These are phyloP conservation scores for Jamesozyma jinghongensis DNA, from an alignment of 805 yeast genomes.

Conservation along the genomic window DNA sequence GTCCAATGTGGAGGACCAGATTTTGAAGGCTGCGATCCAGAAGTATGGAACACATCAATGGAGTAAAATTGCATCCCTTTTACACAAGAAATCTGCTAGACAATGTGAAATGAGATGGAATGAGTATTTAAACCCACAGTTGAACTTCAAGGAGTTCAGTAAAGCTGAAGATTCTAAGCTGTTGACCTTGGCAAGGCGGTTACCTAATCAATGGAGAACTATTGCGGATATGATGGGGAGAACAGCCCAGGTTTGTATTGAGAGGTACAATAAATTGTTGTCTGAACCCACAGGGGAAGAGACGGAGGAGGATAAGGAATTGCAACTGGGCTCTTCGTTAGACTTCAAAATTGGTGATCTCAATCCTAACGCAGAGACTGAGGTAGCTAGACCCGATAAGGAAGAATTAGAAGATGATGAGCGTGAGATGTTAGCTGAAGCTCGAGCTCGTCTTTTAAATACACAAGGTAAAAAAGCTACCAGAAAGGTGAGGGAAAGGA, in stretches of 20 bases:
- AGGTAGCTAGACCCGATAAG: slow-evolving; percentile 74
- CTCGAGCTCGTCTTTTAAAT: slow-evolving; percentile 81
- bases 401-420: slow-evolving; percentile 81
- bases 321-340: slow-evolving; percentile 32
- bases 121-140: slow-evolving; percentile 73
- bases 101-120: slow-evolving; percentile 92
- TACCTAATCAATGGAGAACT: slow-evolving; percentile 94
- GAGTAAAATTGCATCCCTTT: slow-evolving; percentile 82
- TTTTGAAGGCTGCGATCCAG: slow-evolving; percentile 80
- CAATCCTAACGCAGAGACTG: slow-evolving; percentile 66
- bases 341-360: slow-evolving; percentile 42
- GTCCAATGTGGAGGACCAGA: slow-evolving; percentile 80
- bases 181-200: slow-evolving; percentile 50
- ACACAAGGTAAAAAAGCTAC: slow-evolving; percentile 94
- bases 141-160: slow-evolving; percentile 60
- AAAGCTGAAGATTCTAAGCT: slow-evolving; percentile 68
- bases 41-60: slow-evolving; percentile 93
- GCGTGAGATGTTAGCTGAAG: slow-evolving; percentile 88
- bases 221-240: slow-evolving; percentile 75
- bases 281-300: slow-evolving; percentile 34
- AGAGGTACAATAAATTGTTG: slow-evolving; percentile 59
- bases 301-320: slow-evolving; percentile 10
- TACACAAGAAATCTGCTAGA: slow-evolving; percentile 77
- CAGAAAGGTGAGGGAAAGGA: slow-evolving; percentile 75
- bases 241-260: slow-evolving; percentile 80